Conservation (phyloP, 805 yeast genomes). For the Helenozyma rhizophorensis region DNA sequence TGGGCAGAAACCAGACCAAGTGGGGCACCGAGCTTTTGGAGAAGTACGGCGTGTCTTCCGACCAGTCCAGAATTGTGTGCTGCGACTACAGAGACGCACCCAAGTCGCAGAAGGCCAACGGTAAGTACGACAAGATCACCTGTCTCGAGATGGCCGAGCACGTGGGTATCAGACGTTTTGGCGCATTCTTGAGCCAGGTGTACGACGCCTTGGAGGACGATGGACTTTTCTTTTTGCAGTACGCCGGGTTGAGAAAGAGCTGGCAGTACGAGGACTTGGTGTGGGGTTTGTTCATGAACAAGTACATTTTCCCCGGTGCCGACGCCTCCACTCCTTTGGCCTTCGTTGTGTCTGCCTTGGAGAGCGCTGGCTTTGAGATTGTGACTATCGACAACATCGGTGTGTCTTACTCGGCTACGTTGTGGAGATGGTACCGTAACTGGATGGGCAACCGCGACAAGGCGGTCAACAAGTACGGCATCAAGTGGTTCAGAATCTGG, state of each 20-base stretch:
- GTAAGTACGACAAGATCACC: constrained; percentile 75
- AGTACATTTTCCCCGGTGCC: constrained; percentile 95
- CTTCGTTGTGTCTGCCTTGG: constrained; percentile 71
- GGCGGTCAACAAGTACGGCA: constrained; percentile 75
- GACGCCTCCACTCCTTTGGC: constrained; percentile 94
- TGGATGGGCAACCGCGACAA: constrained; percentile 82
- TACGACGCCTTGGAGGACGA: constrained; percentile 87
- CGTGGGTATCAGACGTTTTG: constrained; percentile 85
- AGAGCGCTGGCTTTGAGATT: constrained; percentile 82
- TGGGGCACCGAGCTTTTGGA: constrained; percentile 75
- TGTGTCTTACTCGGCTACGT: constrained; percentile 85
- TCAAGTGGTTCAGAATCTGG: constrained; percentile 91
- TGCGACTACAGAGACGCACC: constrained; percentile 91
- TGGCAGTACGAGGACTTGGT: constrained; percentile 94
- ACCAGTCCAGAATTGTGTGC: constrained; percentile 77
- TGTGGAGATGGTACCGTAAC: constrained; percentile 93
- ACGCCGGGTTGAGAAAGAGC: constrained; percentile 83
- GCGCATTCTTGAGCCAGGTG: constrained; percentile 72
- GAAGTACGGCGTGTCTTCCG: constrained; percentile 60
- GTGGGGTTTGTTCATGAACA: constrained; percentile 96
- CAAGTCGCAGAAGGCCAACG: constrained; percentile 43
- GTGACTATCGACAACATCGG: constrained; percentile 84
- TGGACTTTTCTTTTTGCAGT: constrained; percentile 81
- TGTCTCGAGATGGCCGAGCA: constrained; percentile 96
- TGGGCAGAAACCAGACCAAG: constrained; percentile 86